phyloP scores from a whole-genome alignment of 805 yeast species.

The Suhomyces prunicola region DNA sequence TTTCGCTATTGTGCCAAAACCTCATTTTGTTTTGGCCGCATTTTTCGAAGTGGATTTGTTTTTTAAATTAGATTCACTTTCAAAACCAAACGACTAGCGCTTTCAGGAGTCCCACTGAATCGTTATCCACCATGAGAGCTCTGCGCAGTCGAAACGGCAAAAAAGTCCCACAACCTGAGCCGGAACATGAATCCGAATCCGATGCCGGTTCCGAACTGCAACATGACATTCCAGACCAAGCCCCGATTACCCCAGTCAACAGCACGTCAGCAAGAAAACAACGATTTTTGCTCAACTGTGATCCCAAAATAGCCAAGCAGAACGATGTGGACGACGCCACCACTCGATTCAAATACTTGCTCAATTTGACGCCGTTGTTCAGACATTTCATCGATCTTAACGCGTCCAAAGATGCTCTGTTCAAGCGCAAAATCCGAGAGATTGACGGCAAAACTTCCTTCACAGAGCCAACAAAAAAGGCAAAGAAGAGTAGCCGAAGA shows the following conservation, averaged over 20 bases:
- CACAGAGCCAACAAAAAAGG: constrained; percentile 22
- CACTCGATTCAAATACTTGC: constrained; percentile 72
- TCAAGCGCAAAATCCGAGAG: constrained; percentile 57
- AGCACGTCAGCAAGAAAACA: constrained; percentile 34
- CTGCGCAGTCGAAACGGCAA: neutral
- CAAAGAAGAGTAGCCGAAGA: constrained; percentile 44
- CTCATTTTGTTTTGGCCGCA: neutral
- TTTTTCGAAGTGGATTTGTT: neutral
- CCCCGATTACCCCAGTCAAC: neutral
- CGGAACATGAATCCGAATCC: neutral
- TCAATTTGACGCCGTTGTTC: constrained; percentile 81
- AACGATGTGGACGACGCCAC: constrained; percentile 62
- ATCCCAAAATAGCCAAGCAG: constrained; percentile 55
- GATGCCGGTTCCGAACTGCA: neutral
- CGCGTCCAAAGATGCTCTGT: constrained; percentile 72
- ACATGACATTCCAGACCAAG: neutral
- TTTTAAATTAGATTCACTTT: neutral
- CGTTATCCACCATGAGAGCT: neutral
- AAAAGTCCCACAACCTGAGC: neutral
- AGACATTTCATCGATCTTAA: constrained; percentile 82
- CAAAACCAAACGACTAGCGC: neutral
- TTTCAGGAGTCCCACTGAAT: neutral
- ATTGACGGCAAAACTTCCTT: constrained; percentile 50
- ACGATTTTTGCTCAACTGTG: constrained; percentile 49
- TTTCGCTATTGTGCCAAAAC: neutral